These are phyloP conservation scores for Penicillium sp. DNA, from an alignment of 2,329 filamentous ascomycete species.

Conservation along the genomic window DNA sequence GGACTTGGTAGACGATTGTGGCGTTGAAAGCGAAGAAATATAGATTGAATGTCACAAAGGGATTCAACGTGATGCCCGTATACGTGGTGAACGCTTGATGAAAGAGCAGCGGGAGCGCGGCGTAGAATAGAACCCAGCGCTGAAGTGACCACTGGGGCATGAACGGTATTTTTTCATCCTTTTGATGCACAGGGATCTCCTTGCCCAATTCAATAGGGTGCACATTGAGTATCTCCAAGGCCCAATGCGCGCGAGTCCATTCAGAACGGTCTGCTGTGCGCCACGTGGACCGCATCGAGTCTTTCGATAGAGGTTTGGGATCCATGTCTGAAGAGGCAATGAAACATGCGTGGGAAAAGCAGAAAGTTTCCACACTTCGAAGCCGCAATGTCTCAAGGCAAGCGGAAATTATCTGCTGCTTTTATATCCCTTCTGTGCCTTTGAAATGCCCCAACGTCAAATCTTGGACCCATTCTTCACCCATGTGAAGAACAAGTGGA, in stretches of 20 bases:
- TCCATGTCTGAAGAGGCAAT: slow-evolving; percentile 13
- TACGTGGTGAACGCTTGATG: slow-evolving; percentile 33
- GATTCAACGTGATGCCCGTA: slow-evolving; percentile 27
- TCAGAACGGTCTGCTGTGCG: slow-evolving; percentile 19
- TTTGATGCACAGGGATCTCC: slow-evolving; percentile 35
- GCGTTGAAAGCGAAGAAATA: slow-evolving; percentile 39
- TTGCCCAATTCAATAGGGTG: slow-evolving; percentile 21
- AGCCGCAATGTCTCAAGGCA: background rate
- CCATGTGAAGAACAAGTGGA: slow-evolving; percentile 11
- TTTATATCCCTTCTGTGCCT: slow-evolving; percentile 14
- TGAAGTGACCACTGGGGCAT: slow-evolving; percentile 34
- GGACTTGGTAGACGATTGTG: slow-evolving; percentile 35
- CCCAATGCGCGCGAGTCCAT: slow-evolving; percentile 23
- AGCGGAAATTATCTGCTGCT: background rate
- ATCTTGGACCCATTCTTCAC: background rate
- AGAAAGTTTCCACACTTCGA: too few relatives aligned
- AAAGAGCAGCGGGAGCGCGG: slow-evolving; percentile 33
- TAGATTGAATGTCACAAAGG: slow-evolving; percentile 31
- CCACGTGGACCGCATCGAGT: slow-evolving; percentile 31
- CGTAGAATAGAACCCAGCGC: slow-evolving; percentile 39
- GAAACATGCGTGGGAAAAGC: too few relatives aligned
- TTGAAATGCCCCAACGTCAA: background rate
- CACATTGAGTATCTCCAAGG: slow-evolving; percentile 22
- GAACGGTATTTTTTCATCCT: slow-evolving; percentile 39
- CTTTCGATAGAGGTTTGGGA: slow-evolving; percentile 20